Evolutionary conservation across 352 stramenopile genomes (phyloP).

Genomic region (Phytophthora pistaciae): DNA sequence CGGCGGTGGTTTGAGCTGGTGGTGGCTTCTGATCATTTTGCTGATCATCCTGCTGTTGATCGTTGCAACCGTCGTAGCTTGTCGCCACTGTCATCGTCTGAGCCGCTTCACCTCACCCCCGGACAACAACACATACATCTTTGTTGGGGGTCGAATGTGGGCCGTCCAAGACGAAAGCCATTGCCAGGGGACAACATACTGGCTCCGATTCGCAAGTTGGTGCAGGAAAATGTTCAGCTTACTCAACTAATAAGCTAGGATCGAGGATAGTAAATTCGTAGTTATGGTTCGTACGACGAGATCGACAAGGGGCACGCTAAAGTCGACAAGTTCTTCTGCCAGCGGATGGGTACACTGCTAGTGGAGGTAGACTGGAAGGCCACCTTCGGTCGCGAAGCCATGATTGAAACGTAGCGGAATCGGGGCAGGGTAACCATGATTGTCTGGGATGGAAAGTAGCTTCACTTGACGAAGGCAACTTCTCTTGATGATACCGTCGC

Average conservation of each 20-base stretch:
- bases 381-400: constrained; percentile 8
- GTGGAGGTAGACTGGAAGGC: constrained; percentile 45
- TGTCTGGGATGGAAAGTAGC: constrained; percentile 3
- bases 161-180: constrained; percentile 29
- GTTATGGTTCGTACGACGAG: too few relatives aligned
- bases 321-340: constrained; percentile 31
- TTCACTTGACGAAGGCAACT: constrained; percentile 8
- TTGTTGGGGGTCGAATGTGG: constrained; percentile 39
- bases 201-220: constrained; percentile 36
- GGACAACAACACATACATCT: constrained; percentile 37
- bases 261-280: too few relatives aligned
- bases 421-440: constrained; percentile 6
- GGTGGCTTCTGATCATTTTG: constrained; percentile 32
- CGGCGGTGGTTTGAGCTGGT: constrained; percentile 21
- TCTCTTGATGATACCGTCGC: constrained; percentile 3
- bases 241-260: constrained; percentile 30
- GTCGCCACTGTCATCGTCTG: constrained; percentile 28
- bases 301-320: constrained; percentile 26
- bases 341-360: constrained; percentile 25
- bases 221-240: constrained; percentile 41
- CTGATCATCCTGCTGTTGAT: constrained; percentile 28
- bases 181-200: constrained; percentile 24
- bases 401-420: not conserved
- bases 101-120: constrained; percentile 27
- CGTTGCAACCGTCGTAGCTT: constrained; percentile 31